Evolutionary conservation across 169 alveolate genomes (phyloP).

Genomic region (Theileria annulata): DNA sequence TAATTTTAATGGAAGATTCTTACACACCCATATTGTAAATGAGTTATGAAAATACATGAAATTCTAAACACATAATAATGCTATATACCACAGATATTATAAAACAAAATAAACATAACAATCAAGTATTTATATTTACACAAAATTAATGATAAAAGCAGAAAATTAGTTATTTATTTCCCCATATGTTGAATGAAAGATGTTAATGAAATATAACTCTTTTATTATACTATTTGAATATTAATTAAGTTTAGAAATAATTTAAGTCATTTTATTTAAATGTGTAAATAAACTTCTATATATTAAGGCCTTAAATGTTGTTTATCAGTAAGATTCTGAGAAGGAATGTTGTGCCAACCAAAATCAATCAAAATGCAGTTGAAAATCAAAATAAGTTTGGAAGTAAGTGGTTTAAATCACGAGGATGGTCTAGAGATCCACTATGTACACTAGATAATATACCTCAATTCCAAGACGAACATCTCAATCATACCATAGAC

Average conservation of each 20-base stretch:
- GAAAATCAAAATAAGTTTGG: background rate
- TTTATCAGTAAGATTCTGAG: background rate
- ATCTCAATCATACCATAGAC: background rate
- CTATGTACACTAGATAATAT: background rate
- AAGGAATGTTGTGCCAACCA: background rate
- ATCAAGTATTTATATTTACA: background rate
- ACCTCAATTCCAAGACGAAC: background rate
- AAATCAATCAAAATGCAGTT: background rate
- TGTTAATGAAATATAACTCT: too few relatives aligned
- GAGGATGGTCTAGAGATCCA: slow-evolving; percentile 3
- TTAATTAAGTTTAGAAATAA: too few relatives aligned
- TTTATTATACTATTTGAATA: too few relatives aligned
- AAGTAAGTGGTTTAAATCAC: background rate
- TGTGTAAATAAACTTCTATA: background rate
- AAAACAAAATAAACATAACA: background rate
- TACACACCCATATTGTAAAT: background rate
- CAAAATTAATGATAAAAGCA: background rate
- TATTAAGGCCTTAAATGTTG: background rate
- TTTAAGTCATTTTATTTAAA: background rate
- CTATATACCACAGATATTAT: background rate
- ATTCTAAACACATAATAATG: background rate
- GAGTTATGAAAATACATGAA: background rate
- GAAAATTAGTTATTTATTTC: background rate
- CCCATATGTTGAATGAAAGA: background rate
- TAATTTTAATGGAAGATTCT: background rate